Evolutionary conservation across 2,329 filamentous ascomycete species (phyloP), one percentile per base, ranked within the genome.

Genomic region (Stagonosporopsis rhizophila): DNA sequence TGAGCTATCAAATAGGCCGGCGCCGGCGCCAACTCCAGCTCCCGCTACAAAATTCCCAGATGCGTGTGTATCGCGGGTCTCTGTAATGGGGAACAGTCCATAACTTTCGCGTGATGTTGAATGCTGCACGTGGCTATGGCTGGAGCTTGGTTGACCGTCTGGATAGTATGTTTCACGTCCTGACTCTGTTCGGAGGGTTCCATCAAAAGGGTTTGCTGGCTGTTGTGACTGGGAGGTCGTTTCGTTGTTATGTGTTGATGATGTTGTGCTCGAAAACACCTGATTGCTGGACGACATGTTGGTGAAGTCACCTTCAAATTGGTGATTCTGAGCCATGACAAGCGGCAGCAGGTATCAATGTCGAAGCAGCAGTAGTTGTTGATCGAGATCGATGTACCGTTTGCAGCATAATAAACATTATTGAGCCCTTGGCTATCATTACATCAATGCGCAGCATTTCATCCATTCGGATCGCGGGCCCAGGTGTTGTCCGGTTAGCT

Each of bases 111-210:
- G 23, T 39, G 48, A 47, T 20, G 44, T 44, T 11, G 54, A 45
- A 28, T 37, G 30, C 6, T 44, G 23, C 12, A 39, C 27, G 9
- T 57, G 38, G 22, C 32, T 6, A 8, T 44, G 23, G n/a, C 35
- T 17, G 35, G 37, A 47, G 2, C 44, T 23, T 19, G 45, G 48
- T 28, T 68, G 64, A 9, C 69, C 69, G 42, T 72, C 69, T 17
- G 68, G 70, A 12, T 54, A 62, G 35, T 73, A 71, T 9, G 70
- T 71, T 44, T 71, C 66, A 22, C 68, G 64, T 4, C 68, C 68
- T 30, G 71, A 72, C 20, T 64, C 46, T 25, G 66, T 74, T 15
- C 68, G 60, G 22, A 61, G 47, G 11, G 68, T 64, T 22, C 68
- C 68, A 32, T 57, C 44, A 20, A 57, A 48, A 6, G 54, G 44